phyloP scores from a whole-genome alignment of 1,139 yeast species.

The Casaregolazyma lundiana region DNA sequence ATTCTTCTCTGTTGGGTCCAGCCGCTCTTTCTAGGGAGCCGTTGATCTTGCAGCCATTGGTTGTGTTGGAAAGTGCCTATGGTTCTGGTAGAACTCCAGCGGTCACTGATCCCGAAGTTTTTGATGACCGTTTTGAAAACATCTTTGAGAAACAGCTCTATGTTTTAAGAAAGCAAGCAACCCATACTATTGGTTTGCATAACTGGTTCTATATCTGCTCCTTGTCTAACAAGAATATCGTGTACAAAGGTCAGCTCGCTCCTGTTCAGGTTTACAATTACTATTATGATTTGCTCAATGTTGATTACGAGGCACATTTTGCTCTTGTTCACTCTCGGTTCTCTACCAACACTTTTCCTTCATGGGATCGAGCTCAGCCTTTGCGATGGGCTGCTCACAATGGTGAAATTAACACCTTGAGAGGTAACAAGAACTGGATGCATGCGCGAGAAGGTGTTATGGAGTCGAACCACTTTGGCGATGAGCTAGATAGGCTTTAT shows the following conservation, averaged over 20 bases:
- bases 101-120: slow-evolving; percentile 40
- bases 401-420: slow-evolving; percentile 94
- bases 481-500: slow-evolving; percentile 81
- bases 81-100: slow-evolving; percentile 36
- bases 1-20: slow-evolving; percentile 87
- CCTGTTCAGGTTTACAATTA: slow-evolving; percentile 94
- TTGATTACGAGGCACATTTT: slow-evolving; percentile 91
- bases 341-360: slow-evolving; percentile 97
- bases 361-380: slow-evolving; percentile 99
- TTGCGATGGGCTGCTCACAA: slow-evolving; percentile 96
- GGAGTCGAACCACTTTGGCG: slow-evolving; percentile 83
- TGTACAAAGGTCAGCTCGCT: slow-evolving; percentile 95
- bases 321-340: slow-evolving; percentile 96
- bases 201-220: slow-evolving; percentile 98
- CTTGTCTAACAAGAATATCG: slow-evolving; percentile 80
- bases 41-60: slow-evolving; percentile 78
- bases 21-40: slow-evolving; percentile 96
- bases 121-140: slow-evolving; percentile 53
- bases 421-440: slow-evolving; percentile 99
- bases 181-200: slow-evolving; percentile 87
- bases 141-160: slow-evolving; percentile 79
- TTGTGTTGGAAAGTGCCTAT: slow-evolving; percentile 60
- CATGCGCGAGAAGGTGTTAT: slow-evolving; percentile 97
- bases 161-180: slow-evolving; percentile 81
- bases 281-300: slow-evolving; percentile 87